These are phyloP conservation scores for Aeschynomene evenia DNA, from an alignment of 306 rosid species.

Conservation along the genomic window DNA sequence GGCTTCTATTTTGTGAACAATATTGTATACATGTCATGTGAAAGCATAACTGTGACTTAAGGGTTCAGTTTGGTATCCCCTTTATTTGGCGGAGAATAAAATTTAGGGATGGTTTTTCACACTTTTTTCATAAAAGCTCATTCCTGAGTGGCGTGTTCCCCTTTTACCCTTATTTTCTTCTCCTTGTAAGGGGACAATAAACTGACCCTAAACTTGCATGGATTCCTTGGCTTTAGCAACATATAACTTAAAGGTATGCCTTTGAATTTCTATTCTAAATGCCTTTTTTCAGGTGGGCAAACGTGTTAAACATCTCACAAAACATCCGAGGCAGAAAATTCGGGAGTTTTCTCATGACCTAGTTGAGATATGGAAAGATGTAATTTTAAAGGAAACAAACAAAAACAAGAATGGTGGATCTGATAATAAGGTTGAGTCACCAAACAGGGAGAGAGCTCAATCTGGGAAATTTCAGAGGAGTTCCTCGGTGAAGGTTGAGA, in stretches of 20 bases:
- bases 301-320: slow-evolving; percentile 75
- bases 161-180: background rate
- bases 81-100: background rate
- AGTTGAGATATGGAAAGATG: slow-evolving; percentile 83
- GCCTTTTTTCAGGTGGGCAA: slow-evolving; percentile 73
- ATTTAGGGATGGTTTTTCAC: background rate
- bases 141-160: background rate
- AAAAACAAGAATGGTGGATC: slow-evolving; percentile 56
- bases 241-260: slow-evolving; percentile 4
- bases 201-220: background rate
- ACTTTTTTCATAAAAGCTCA: background rate
- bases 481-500: slow-evolving; percentile 60
- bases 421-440: slow-evolving; percentile 49
- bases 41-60: slow-evolving; percentile 4
- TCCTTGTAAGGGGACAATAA: background rate
- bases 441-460: slow-evolving; percentile 59
- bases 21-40: background rate
- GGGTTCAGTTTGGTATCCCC: background rate
- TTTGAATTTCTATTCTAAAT: slow-evolving; percentile 9
- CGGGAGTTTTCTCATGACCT: slow-evolving; percentile 61
- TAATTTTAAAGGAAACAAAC: slow-evolving; percentile 76
- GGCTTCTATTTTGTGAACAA: background rate
- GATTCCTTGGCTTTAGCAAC: slow-evolving; percentile 9
- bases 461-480: slow-evolving; percentile 66
- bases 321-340: slow-evolving; percentile 80